Percentiles rank a stretch among this genome's conserved stretches.
These are phyloP conservation scores for Cutaneotrichosporon dermatis DNA, from an alignment of 1,284 basidiomycete genomes.

Conservation along the genomic window DNA sequence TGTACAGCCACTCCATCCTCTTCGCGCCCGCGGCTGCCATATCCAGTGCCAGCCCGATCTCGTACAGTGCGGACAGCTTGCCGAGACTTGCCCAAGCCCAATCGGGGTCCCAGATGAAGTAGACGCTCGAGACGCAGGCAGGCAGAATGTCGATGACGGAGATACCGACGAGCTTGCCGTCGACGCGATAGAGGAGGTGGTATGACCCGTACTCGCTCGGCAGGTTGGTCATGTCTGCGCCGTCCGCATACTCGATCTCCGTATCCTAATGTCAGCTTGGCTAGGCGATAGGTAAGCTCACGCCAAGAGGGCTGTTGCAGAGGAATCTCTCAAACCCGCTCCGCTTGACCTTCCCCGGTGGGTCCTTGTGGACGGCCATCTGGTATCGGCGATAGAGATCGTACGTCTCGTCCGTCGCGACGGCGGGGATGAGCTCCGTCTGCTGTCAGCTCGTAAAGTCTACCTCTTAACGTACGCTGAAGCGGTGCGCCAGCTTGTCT, in stretches of 20 bases:
- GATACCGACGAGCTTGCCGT: constrained; percentile 77
- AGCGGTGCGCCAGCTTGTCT: constrained; percentile 22
- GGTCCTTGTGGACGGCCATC: constrained; percentile 67
- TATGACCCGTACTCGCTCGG: constrained; percentile 75
- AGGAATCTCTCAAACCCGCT: constrained; percentile 67
- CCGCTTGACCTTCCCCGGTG: constrained; percentile 52
- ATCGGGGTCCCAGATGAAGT: constrained; percentile 84
- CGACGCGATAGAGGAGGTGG: constrained; percentile 76
- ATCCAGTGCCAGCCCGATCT: constrained; percentile 66
- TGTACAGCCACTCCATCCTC: constrained; percentile 66
- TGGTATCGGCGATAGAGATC: constrained; percentile 73
- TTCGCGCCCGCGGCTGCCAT: constrained; percentile 65
- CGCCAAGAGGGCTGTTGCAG: constrained; percentile 69
- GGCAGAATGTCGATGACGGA: constrained; percentile 90
- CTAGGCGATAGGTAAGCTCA: too few species aligned
- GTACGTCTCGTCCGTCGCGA: constrained; percentile 74
- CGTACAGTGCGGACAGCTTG: constrained; percentile 82
- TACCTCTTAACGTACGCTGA: constrained; percentile 23
- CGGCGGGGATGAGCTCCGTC: constrained; percentile 66
- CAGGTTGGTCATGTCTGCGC: constrained; percentile 52
- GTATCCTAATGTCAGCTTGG: constrained; percentile 3
- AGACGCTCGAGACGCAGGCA: constrained; percentile 84
- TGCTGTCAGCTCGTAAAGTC: not conserved
- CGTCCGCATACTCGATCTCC: constrained; percentile 19
- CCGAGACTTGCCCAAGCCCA: constrained; percentile 68